Percentiles rank a stretch among this genome's conserved stretches.
Conservation (phyloP, 148 eudicot genomes). For the Arctostaphylos glauca region DNA sequence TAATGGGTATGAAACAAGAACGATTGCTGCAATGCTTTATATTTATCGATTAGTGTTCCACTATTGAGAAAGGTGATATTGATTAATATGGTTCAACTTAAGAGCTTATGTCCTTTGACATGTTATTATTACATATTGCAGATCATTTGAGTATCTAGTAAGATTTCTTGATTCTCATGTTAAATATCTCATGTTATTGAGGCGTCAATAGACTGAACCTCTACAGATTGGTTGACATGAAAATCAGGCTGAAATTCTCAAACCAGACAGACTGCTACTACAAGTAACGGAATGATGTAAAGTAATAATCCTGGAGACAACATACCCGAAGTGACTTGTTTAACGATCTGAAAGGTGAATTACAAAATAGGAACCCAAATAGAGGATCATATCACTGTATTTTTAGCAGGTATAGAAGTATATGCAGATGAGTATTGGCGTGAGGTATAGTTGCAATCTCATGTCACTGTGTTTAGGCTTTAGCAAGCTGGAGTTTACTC, state of each 20-base stretch:
- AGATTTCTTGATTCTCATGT: neutral
- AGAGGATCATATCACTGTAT: neutral
- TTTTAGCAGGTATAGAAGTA: neutral
- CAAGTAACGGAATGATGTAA: neutral
- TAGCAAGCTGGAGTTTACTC: neutral
- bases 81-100: neutral
- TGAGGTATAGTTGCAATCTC: neutral
- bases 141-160: neutral
- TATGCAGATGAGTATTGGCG: neutral
- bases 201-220: neutral
- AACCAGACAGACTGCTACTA: neutral
- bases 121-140: neutral
- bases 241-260: neutral
- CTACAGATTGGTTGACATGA: neutral
- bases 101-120: neutral
- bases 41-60: neutral
- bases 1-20: slow-evolving; percentile 60
- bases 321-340: neutral
- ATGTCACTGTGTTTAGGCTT: neutral
- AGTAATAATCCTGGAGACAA: neutral
- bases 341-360: neutral
- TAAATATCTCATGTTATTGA: neutral
- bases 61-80: neutral
- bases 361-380: slow-evolving; percentile 5
- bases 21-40: neutral